Evolutionary conservation across 1,284 basidiomycete genomes (phyloP).

Genomic region (Marasmius sp.): DNA sequence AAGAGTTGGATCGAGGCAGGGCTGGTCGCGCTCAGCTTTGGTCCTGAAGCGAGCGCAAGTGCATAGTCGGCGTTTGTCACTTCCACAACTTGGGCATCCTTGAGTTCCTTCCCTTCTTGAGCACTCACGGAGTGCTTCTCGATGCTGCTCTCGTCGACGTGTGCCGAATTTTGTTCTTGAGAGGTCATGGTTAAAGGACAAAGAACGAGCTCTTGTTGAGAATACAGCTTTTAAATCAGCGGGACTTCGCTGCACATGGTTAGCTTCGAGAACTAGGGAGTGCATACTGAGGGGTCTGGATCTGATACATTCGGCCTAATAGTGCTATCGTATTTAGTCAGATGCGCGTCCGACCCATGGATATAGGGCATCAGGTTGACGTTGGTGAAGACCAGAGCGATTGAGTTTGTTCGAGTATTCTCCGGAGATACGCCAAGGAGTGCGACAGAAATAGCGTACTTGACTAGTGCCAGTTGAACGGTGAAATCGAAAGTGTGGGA

Average conservation of each 20-base stretch:
- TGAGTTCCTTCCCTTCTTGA: neutral
- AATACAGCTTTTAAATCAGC: too few relatives aligned
- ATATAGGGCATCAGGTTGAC: neutral
- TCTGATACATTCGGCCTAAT: neutral
- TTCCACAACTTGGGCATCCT: slow-evolving; percentile 13
- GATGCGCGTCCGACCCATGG: neutral
- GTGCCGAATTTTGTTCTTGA: neutral
- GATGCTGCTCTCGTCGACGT: neutral
- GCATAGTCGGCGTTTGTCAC: slow-evolving; percentile 23
- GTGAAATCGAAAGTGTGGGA: too few relatives aligned
- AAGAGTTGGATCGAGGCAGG: slow-evolving; percentile 38
- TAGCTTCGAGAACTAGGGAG: too few relatives aligned
- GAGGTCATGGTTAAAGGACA: neutral
- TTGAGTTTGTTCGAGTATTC: neutral
- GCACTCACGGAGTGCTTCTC: neutral
- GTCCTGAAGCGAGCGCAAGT: slow-evolving; percentile 38
- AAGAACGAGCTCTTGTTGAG: too few relatives aligned
- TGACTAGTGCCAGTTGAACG: too few relatives aligned
- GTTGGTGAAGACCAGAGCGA: neutral
- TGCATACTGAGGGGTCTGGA: neutral
- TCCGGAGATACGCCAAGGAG: neutral
- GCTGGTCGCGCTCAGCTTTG: slow-evolving; percentile 37
- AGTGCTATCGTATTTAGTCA: neutral
- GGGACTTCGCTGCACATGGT: too few relatives aligned
- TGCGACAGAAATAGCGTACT: neutral